phyloP scores from a whole-genome alignment of 1,284 basidiomycete species.

The Cryptococcus sp. region DNA sequence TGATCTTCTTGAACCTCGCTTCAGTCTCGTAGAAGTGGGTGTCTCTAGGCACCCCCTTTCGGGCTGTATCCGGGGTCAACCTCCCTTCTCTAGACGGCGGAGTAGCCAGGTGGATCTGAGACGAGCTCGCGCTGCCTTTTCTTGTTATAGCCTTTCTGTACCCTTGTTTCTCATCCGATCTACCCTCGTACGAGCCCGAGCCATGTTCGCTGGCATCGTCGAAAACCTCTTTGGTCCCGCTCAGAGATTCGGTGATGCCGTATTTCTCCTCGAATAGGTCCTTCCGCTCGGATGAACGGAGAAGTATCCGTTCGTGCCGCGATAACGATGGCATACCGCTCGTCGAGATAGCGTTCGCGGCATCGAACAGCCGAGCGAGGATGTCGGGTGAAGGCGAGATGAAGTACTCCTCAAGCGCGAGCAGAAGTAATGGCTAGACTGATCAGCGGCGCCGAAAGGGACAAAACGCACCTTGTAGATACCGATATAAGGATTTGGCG shows the following conservation, averaged over 20 bases:
- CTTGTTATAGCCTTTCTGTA: constrained; percentile 18
- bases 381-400: constrained; percentile 81
- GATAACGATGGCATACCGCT: constrained; percentile 73
- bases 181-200: constrained; percentile 2
- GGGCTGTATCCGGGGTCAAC: constrained; percentile 18
- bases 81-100: constrained; percentile 58
- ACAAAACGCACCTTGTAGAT: constrained; percentile 80
- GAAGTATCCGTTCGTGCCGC: constrained; percentile 80
- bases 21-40: constrained; percentile 90
- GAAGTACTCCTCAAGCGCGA: constrained; percentile 96
- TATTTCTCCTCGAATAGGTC: constrained; percentile 88
- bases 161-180: neutral
- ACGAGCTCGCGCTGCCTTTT: constrained; percentile 18
- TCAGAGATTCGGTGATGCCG: constrained; percentile 19
- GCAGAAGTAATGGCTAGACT: constrained; percentile 78
- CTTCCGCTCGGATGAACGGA: constrained; percentile 85
- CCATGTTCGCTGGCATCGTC: constrained; percentile 16
- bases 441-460: neutral
- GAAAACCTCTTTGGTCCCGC: constrained; percentile 21
- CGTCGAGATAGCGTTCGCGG: constrained; percentile 90
- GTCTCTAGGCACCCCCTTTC: constrained; percentile 65
- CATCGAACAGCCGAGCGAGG: constrained; percentile 83
- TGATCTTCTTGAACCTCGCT: constrained; percentile 74
- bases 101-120: constrained; percentile 31
- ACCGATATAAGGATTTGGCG: constrained; percentile 91